These are phyloP conservation scores for Phytophthora sp. DNA, from an alignment of 352 stramenopile genomes.

Conservation along the genomic window DNA sequence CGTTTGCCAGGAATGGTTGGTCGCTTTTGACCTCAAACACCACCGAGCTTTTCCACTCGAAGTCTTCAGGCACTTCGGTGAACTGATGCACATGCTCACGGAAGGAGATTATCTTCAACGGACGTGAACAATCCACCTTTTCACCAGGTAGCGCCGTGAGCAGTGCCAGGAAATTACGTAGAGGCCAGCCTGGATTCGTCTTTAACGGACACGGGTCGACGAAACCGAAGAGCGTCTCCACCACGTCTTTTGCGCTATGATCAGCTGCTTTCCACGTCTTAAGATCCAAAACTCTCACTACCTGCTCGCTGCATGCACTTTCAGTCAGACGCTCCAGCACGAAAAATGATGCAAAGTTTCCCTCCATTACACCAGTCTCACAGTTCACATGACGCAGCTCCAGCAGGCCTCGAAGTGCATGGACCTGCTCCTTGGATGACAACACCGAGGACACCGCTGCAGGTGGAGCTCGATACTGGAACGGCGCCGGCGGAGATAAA, in stretches of 20 bases:
- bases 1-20: constrained; percentile 39
- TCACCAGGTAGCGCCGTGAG: constrained; percentile 47
- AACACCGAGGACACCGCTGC: constrained; percentile 42
- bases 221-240: constrained; percentile 82
- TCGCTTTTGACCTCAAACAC: constrained; percentile 62
- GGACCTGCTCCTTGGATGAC: constrained; percentile 43
- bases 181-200: constrained; percentile 84
- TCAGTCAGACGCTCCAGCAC: constrained; percentile 54
- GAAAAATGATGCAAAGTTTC: constrained; percentile 72
- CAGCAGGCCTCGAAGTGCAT: constrained; percentile 49
- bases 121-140: constrained; percentile 38
- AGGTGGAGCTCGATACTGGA: constrained; percentile 40
- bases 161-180: constrained; percentile 88
- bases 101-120: constrained; percentile 69
- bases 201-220: constrained; percentile 85
- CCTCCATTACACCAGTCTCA: constrained; percentile 19
- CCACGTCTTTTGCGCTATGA: constrained; percentile 3
- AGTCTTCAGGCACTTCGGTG: constrained; percentile 39
- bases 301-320: constrained; percentile 2
- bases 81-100: constrained; percentile 75
- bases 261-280: constrained; percentile 36
- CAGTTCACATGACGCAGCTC: constrained; percentile 35
- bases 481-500: constrained; percentile 50
- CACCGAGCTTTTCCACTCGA: constrained; percentile 62
- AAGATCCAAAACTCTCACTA: constrained; percentile 41